Evolutionary conservation across 495 filamentous ascomycete species (phyloP), one percentile per base, ranked within the genome.

Genomic region (Neurospora intermedia): DNA sequence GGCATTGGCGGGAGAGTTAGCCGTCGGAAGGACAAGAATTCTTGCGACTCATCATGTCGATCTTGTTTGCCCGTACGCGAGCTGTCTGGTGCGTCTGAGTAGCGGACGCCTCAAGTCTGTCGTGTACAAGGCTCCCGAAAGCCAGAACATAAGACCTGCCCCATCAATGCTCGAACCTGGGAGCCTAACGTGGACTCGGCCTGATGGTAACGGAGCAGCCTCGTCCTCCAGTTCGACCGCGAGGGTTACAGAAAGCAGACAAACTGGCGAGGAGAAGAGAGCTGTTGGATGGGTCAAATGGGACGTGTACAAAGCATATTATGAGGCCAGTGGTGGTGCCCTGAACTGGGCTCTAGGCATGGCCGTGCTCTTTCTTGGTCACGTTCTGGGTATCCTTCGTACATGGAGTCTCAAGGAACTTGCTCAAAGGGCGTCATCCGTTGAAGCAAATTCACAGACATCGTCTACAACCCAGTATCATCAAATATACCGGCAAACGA

Each of bases 21-120:
- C 80, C 6, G 71, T 75, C 13, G 84, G 83, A 8, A 76, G 86
- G 43, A 88, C 87, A 6, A 79, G 86, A 38, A 84, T 89, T 46
- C 72, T 89, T 2, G 87, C 83, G 9, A 88, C 87, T 0, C 87
- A 89, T 72, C 85, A 89, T 75, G 79, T 81, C 41, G 84, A 82
- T 7, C 79, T 93, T 5, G 89, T 87, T 73, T 76, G 89, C 18
- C 84, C 87, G 6, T 81, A 83, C 46, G 88, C 90, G 1, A 87
- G 87, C 39, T 93, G 91, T 74, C 78, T 85, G 7, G 87, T 93
- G 6, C 75, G 85, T n/a, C 82, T 94, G 4, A 83, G 83, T 9
- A 84, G 90, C 72, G 91, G 91, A 1, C 82, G 80, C 0, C 81
- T 89, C 11, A 82, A 87, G 41, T 80, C 88, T 72, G 84, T 84